Evolutionary conservation across 2,329 filamentous ascomycete species (phyloP), one percentile per base, ranked within the genome.

Genomic region (Penicillium polonicum): DNA sequence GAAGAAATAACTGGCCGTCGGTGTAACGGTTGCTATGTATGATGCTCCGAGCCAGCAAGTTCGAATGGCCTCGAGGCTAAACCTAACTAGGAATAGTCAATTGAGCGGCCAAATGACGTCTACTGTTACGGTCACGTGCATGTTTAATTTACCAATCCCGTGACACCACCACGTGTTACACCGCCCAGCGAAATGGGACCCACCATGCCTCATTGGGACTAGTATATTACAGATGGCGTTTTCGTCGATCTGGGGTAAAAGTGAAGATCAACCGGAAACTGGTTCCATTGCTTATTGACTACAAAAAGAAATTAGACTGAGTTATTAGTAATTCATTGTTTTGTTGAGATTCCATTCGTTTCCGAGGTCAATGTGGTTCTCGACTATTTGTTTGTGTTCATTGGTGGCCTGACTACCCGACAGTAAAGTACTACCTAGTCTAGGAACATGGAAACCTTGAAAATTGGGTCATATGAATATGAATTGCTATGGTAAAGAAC

Each of bases 161-260:
- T 63, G 62, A 63, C 50, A 29, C 0, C 42, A 50, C 63, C 65
- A 66, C 63, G 62, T 65, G 65, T 44, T n/a, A 33, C 39, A 15
- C n/a, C 38, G 50, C 50, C 36, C 43, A 57, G 56, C 45, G 23
- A 36, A 6, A 31, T 8, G 3, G 8, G 19, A 21, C 36, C 55
- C 49, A 35, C 49, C 12, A 44, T n/a, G 1, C 31, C 27, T 3
- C 4, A 31, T 35, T 52, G 19, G 48, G 54, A 56, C 41, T 56
- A 43, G 54, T 12, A n/a, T 21, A 7, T 48, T 6, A 7, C 13
- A 23, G 13, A 48, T 35, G 49, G 39, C 39, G 39, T 44, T 52
- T 59, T 45, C 19, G 63, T 45, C 46, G 59, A 66, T 66, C 64
- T 61, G 64, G 64, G 64, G 64, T 66, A 66, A 60, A 55, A 52